Base-by-base conservation (phyloP, 108 stramenopile genomes). In the Mediolabrus comicus region DNA sequence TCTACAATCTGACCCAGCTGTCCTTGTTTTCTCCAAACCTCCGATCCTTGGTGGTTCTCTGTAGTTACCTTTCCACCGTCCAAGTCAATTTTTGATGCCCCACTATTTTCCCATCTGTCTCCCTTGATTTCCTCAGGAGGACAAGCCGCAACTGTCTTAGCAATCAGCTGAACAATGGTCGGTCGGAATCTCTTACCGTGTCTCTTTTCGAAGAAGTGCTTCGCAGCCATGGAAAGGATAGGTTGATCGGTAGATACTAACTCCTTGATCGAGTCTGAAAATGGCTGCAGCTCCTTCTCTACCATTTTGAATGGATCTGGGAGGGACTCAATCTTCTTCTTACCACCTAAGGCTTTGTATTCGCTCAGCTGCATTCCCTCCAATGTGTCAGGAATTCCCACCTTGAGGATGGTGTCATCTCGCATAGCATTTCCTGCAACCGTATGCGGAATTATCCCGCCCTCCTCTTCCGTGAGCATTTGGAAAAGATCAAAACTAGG, bases 151-250 rank as follows among this genome's bases (percentile, higher is more conserved):
- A 92, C 91, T 0, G 94, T 88, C 62, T 92, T 91, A 29, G 89
- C 89, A 83, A 98, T 81, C 3, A 98, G 77, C 65, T 93, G 87
- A 22, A 97, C 92, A 71, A 98, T 96, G 0, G 98, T 98, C 1
- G 98, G 98, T 28, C 98, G 83, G 70, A 97, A 98, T 24, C 96
- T 74, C 59, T 98, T 98, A 30, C 98, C 98, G 72, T 97, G 98
- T 58, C 97, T 65, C 74, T 97, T 92, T 78, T 98, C 95, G 60
- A 98, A 98, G 70, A 99, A 98, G 61, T 98, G 97, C 51, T 92
- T 94, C 16, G 99, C 97, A 52, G 98, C 99, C 91, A 93, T 97
- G 53, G 89, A 88, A 14, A 99, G 84, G 62, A 99, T 95, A 2
- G 99, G 98, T 62, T 97, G 96, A 59, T 99, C 98, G 36, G 95